Conservation (phyloP, 2,329 filamentous ascomycete species). For the Aspergillus sp. region DNA sequence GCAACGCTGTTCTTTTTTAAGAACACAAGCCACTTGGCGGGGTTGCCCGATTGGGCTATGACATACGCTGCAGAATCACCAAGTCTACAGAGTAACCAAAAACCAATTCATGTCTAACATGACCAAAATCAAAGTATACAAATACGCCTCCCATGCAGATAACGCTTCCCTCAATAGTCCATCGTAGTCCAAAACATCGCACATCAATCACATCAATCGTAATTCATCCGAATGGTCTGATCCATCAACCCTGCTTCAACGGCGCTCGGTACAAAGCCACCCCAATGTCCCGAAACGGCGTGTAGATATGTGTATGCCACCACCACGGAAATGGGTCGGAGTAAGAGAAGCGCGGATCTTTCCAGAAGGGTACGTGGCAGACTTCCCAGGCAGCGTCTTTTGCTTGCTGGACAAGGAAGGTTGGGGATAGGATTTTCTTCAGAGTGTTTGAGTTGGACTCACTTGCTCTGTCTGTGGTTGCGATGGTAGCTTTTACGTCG, state of each 20-base stretch:
- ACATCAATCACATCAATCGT: neutral
- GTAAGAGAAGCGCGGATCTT: slow-evolving; percentile 47
- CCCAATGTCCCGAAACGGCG: slow-evolving; percentile 22
- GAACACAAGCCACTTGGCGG: too few species aligned
- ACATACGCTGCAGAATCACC: too few species aligned
- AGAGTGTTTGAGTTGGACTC: neutral
- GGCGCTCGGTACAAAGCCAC: slow-evolving; percentile 25
- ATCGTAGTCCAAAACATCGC: neutral
- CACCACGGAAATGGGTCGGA: slow-evolving; percentile 54
- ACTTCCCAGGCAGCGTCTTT: slow-evolving; percentile 16
- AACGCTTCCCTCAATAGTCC: too few species aligned
- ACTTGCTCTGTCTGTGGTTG: neutral
- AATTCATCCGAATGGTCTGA: neutral
- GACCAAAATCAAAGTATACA: too few species aligned
- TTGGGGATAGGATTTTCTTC: neutral
- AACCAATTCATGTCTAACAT: too few species aligned
- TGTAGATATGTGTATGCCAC: slow-evolving; percentile 51
- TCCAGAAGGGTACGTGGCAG: slow-evolving; percentile 44
- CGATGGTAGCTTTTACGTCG: slow-evolving; percentile 2
- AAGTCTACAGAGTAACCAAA: too few species aligned
- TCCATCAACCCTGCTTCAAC: neutral
- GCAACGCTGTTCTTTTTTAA: too few species aligned
- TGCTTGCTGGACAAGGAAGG: slow-evolving; percentile 6
- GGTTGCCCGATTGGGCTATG: too few species aligned
- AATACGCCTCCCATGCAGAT: too few species aligned